Conservation (phyloP, 768 basidiomycete species). For the Trametes coccinea region DNA sequence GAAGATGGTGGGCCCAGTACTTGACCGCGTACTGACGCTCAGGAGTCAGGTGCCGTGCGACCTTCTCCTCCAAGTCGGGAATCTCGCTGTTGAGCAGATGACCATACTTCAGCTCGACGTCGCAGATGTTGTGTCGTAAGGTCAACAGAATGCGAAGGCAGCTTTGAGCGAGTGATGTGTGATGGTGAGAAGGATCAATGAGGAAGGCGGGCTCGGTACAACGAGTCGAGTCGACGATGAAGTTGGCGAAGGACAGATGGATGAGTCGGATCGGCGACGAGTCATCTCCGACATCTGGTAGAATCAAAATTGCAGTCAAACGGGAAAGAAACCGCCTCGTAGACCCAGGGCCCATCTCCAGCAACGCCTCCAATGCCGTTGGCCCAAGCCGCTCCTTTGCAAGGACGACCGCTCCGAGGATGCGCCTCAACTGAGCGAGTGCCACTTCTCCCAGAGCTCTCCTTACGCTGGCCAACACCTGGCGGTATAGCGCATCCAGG, state of each 20-base stretch:
- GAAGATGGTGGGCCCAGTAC: constrained; percentile 17
- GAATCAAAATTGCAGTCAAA: background rate
- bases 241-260: constrained; percentile 28
- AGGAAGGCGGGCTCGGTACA: constrained; percentile 13
- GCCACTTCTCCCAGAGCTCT: background rate
- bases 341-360: background rate
- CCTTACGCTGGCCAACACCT: background rate
- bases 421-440: background rate
- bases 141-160: background rate
- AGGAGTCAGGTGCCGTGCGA: constrained; percentile 11
- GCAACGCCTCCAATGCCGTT: background rate
- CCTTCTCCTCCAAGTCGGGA: background rate
- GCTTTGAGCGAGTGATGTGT: background rate
- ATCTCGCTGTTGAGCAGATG: constrained; percentile 10
- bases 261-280: background rate
- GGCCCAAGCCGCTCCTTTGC: background rate
- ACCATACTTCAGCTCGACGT: background rate
- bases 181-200: constrained; percentile 3
- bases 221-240: constrained; percentile 17
- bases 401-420: background rate
- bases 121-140: constrained; percentile 10
- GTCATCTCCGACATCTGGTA: background rate
- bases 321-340: background rate
- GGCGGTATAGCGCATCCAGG: constrained; percentile 21
- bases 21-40: constrained; percentile 27